Evolutionary conservation across 169 alveolate genomes (phyloP), one percentile per base, ranked within the genome.

Genomic region (Cryptosporidium ubiquitum): DNA sequence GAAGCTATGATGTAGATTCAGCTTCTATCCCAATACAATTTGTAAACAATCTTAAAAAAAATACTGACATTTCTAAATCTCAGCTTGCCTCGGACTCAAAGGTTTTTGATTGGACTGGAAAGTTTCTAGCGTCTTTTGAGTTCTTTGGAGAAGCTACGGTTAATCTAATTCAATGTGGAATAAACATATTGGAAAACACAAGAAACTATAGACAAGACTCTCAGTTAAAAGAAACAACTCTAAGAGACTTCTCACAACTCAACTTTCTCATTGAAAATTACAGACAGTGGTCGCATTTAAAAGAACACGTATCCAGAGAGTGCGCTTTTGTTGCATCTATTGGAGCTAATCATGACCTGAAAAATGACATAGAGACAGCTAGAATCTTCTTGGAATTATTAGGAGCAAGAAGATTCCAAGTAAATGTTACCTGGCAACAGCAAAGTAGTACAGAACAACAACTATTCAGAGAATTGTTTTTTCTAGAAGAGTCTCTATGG

Each of bases 321-420:
- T 79, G 89, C n/a, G 75, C 89, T 23, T 79, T 79, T 40, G 89
- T 79, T 5, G 89, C 75, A 37, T 79, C 89, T 12, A 79, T 79
- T 14, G 74, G 68, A 61, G 79, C 58, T 29, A 64, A 79, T 64
- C 52, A 79, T 12, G 68, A 79, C 58, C 31, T 61, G n/a, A 79
- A 79, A 6, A 40, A 61, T 12, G 89, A 79, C 37, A 37, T 79
- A 5, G 79, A 79, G 26, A 79, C 89, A 18, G 64, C 74, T 0
- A 37, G 89, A 79, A 58, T 79, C 68, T 79, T 79, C 55, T 35
- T 79, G 12, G 89, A 79, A 29, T 33, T 79, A 3, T 18, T 79
- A 4, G 89, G 89, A 12, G 89, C 89, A 29, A 79, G 89, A 64
- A 79, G 89, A 64, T 60, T 58, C 69, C 89, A 79, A 79, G 79